phyloP scores from a whole-genome alignment of 331 rosid species.

The Quercus tomentella region DNA sequence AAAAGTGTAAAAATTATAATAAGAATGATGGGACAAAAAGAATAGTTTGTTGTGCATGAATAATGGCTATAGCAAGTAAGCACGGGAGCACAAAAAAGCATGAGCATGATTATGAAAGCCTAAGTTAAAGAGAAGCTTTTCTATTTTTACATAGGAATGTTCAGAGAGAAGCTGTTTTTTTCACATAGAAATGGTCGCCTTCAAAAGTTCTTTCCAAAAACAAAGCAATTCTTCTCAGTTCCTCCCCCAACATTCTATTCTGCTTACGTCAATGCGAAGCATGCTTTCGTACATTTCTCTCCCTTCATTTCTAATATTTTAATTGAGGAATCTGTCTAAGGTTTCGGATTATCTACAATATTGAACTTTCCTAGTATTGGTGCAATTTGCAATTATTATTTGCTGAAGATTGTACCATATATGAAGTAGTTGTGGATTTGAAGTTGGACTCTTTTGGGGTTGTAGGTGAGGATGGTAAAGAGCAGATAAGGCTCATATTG shows the following conservation, averaged over 20 bases:
- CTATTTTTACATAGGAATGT: background rate
- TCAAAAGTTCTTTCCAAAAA: conserved; percentile 24
- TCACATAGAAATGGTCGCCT: conserved; percentile 30
- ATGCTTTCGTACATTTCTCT: conserved; percentile 22
- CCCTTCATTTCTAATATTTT: background rate
- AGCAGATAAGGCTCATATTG: no score
- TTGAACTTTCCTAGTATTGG: background rate
- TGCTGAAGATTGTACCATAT: background rate
- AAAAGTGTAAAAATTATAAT: conserved; percentile 19
- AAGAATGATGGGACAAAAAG: conserved; percentile 26
- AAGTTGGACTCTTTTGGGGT: no score
- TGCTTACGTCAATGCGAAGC: conserved; percentile 38
- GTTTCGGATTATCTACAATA: background rate
- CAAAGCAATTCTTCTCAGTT: conserved; percentile 5
- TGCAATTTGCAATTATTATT: background rate
- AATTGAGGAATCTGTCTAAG: background rate
- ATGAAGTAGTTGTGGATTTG: background rate
- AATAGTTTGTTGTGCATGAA: conserved; percentile 20
- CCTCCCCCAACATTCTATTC: conserved; percentile 10
- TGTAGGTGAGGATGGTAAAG: no score
- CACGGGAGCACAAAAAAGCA: conserved; percentile 44
- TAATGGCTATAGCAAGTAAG: conserved; percentile 30
- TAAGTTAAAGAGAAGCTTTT: conserved; percentile 3
- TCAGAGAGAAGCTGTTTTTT: conserved; percentile 1
- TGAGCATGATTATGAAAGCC: conserved; percentile 28